Conservation (phyloP, 768 basidiomycete species). For the Favolaschia claudopus region DNA sequence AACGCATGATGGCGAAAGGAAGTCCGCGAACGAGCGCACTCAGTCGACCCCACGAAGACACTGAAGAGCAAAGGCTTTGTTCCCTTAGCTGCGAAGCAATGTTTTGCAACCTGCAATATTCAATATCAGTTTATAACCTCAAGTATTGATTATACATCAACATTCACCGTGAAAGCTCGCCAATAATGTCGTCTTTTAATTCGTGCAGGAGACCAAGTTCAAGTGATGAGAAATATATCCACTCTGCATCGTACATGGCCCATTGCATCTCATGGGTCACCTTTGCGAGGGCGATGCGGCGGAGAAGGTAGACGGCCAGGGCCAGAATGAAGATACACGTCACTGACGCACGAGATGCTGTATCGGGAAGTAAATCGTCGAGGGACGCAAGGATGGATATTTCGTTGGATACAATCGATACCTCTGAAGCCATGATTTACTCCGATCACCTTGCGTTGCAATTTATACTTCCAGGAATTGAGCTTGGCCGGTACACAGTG, state of each 20-base stretch:
- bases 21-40: conserved; percentile 1
- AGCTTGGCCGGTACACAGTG: too few species aligned
- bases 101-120: background rate
- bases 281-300: background rate
- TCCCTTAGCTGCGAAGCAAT: conserved; percentile 13
- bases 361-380: background rate
- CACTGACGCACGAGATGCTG: background rate
- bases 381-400: conserved; percentile 9
- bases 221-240: background rate
- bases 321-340: background rate
- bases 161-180: background rate
- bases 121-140: background rate
- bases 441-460: too few species aligned
- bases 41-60: background rate
- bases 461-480: too few species aligned
- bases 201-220: conserved; percentile 4
- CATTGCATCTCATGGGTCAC: background rate
- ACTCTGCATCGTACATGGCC: background rate
- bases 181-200: background rate
- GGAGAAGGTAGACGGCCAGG: background rate
- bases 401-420: conserved; percentile 6
- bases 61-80: conserved; percentile 4
- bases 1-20: conserved; percentile 5
- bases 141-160: background rate
- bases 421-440: background rate